Percentiles rank a stretch among this genome's conserved stretches.
phyloP scores from a whole-genome alignment of 345 rosid species.

The Turnera subulata region DNA sequence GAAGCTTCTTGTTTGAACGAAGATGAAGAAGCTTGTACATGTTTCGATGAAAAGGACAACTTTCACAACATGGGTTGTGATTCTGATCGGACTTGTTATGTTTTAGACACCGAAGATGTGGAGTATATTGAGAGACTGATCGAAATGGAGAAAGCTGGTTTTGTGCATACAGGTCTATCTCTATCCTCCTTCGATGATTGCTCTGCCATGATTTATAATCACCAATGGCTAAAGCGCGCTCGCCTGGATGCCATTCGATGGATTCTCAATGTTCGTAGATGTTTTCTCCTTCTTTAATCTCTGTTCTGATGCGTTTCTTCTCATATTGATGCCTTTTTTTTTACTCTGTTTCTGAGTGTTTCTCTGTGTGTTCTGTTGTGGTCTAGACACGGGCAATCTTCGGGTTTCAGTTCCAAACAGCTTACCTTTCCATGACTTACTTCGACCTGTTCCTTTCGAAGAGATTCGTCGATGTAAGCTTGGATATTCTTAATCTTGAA shows the following conservation, averaged over 20 bases:
- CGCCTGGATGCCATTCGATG: slow-evolving; percentile 69
- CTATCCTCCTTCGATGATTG: slow-evolving; percentile 9
- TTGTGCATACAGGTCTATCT: slow-evolving; percentile 16
- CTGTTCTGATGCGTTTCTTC: not conserved
- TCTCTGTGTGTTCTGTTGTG: not conserved
- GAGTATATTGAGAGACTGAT: slow-evolving; percentile 36
- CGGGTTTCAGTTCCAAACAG: slow-evolving; percentile 64
- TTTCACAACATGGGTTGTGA: not conserved
- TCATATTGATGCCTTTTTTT: not conserved
- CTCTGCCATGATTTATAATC: not conserved
- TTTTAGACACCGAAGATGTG: slow-evolving; percentile 29
- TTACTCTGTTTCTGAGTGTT: not conserved
- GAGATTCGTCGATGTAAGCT: slow-evolving; percentile 60
- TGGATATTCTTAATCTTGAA: not conserved
- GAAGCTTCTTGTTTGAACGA: slow-evolving; percentile 33
- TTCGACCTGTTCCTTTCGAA: slow-evolving; percentile 64
- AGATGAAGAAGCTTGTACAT: slow-evolving; percentile 24
- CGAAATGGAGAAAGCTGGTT: slow-evolving; percentile 29
- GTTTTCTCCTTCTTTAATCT: slow-evolving; percentile 4
- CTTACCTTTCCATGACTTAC: slow-evolving; percentile 61
- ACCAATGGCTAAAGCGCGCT: slow-evolving; percentile 35
- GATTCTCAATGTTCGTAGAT: slow-evolving; percentile 57
- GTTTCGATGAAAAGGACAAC: slow-evolving; percentile 23
- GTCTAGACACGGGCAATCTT: slow-evolving; percentile 56
- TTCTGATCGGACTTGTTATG: slow-evolving; percentile 8